phyloP scores from a whole-genome alignment of 108 stramenopile species.

The Parietichytrium sp. region DNA sequence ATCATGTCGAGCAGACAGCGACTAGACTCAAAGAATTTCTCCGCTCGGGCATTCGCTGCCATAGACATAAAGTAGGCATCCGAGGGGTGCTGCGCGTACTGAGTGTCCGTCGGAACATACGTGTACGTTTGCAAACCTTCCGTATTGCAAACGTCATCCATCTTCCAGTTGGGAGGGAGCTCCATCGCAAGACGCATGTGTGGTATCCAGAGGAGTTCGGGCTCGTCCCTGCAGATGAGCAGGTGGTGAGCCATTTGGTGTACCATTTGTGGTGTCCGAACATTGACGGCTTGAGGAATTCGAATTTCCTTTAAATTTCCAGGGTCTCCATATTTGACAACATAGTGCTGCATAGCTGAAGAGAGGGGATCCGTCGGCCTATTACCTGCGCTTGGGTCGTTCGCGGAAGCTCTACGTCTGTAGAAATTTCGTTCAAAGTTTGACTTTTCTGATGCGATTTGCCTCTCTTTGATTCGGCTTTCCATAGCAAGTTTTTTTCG shows the following conservation, averaged over 20 bases:
- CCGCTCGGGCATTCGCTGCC: neutral
- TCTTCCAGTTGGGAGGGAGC: neutral
- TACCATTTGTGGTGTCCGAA: neutral
- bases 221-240: neutral
- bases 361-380: neutral
- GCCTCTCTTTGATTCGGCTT: neutral
- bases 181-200: conserved; percentile 28
- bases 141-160: neutral
- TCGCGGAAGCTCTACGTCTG: neutral
- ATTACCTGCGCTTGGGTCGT: too few relatives aligned
- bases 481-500: neutral
- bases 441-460: neutral
- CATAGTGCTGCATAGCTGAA: neutral
- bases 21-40: too few relatives aligned
- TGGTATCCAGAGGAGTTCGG: neutral
- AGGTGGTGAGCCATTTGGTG: neutral
- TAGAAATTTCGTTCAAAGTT: too few relatives aligned
- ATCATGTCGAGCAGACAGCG: too few relatives aligned
- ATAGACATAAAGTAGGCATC: neutral
- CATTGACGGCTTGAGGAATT: neutral
- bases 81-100: neutral
- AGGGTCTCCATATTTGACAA: neutral
- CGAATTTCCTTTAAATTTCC: too few relatives aligned
- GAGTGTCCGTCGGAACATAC: neutral
- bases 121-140: neutral